These are phyloP conservation scores for Cladosporium oxysporum DNA, from an alignment of 2,329 filamentous ascomycete genomes.

Conservation along the genomic window DNA sequence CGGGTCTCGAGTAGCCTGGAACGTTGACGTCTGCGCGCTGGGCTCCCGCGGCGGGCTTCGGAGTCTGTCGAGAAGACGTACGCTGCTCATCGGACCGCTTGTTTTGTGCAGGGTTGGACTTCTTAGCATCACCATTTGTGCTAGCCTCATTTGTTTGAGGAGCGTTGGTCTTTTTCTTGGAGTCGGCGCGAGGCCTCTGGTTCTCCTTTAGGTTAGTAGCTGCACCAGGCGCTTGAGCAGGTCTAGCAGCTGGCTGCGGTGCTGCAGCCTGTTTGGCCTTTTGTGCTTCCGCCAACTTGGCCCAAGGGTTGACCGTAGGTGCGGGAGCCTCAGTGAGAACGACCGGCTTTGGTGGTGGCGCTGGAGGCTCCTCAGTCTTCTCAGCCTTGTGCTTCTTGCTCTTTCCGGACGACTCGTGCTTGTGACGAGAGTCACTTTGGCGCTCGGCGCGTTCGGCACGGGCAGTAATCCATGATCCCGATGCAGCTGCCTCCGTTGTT, in stretches of 20 bases:
- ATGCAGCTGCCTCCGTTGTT: constrained; percentile 6
- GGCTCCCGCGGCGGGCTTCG: not conserved
- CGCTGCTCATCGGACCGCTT: constrained; percentile 15
- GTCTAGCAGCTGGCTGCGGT: constrained; percentile 17
- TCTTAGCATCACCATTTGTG: constrained; percentile 24
- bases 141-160: constrained; percentile 21
- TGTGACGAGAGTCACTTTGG: constrained; percentile 27
- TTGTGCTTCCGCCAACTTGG: constrained; percentile 70
- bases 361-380: constrained; percentile 29
- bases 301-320: constrained; percentile 86
- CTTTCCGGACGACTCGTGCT: constrained; percentile 22
- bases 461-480: constrained; percentile 58
- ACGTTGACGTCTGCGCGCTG: constrained; percentile 18
- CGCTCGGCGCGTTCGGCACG: constrained; percentile 40
- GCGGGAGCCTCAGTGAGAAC: constrained; percentile 78
- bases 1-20: constrained; percentile 18
- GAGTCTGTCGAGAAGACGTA: constrained; percentile 1
- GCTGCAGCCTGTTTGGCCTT: constrained; percentile 52
- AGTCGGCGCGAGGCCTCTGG: constrained; percentile 30
- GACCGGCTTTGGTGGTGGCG: constrained; percentile 48
- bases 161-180: constrained; percentile 31
- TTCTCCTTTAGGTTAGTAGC: constrained; percentile 31
- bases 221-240: constrained; percentile 23
- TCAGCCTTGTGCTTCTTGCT: constrained; percentile 28
- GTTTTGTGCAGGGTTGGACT: constrained; percentile 20